Evolutionary conservation across 805 yeast species (phyloP).

Genomic region (Schizosaccharomyces osmophilus): DNA sequence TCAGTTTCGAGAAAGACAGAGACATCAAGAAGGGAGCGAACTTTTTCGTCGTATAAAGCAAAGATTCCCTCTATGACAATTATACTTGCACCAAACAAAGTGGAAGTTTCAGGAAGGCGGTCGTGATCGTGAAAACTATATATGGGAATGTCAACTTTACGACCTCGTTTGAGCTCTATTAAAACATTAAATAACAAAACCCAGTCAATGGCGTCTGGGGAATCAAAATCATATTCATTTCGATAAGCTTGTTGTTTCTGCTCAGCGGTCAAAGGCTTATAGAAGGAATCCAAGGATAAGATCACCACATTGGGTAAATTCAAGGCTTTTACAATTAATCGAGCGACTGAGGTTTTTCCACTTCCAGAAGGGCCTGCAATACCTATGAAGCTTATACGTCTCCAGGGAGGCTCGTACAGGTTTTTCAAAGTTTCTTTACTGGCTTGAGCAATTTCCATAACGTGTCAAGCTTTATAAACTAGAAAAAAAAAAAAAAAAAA

Average conservation of each 20-base stretch:
- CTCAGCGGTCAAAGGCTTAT: constrained; percentile 43
- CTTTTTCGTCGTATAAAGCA: constrained; percentile 45
- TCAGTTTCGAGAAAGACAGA: constrained; percentile 78
- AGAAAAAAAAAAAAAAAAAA: too few relatives aligned
- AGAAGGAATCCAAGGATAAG: constrained; percentile 74
- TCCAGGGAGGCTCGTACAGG: neutral
- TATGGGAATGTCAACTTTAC: constrained; percentile 37
- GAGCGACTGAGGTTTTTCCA: constrained; percentile 83
- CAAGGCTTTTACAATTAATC: constrained; percentile 46
- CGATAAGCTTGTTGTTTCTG: constrained; percentile 33
- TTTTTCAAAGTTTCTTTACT: too few relatives aligned
- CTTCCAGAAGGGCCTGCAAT: constrained; percentile 26
- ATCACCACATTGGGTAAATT: constrained; percentile 74
- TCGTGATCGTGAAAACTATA: constrained; percentile 41
- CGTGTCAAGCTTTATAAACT: too few relatives aligned
- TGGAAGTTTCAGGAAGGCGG: constrained; percentile 37
- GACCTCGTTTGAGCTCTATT: constrained; percentile 42
- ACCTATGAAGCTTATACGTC: neutral
- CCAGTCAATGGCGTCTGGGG: constrained; percentile 62
- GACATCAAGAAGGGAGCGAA: constrained; percentile 55
- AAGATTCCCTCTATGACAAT: constrained; percentile 80
- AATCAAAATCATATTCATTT: constrained; percentile 64
- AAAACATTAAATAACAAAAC: constrained; percentile 46
- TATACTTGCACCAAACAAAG: constrained; percentile 83
- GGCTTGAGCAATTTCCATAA: too few relatives aligned